Base-by-base conservation (phyloP, 2,329 filamentous ascomycete species). In the Rutstroemia sydowiana region DNA sequence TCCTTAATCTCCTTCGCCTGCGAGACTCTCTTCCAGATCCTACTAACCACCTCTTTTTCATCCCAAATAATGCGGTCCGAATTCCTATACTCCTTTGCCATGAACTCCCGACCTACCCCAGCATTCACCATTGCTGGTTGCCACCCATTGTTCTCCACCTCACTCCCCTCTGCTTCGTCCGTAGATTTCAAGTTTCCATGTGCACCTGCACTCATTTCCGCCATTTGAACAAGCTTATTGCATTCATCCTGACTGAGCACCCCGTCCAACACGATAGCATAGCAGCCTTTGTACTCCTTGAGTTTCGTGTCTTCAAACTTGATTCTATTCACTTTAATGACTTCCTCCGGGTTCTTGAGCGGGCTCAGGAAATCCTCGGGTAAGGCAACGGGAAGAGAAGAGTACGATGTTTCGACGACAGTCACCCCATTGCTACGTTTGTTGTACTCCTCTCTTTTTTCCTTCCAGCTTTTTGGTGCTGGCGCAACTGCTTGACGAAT, bases 41-140 rank as follows among this genome's bases (percentile, higher is more conserved):
- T 76, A 21, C 78, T 73, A 0, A 80, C 82, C 1, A 92, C 58
- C 1, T 78, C 76, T 45, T 75, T 71, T 13, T 76, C 69, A 62
- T 93, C 86, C 78, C 82, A 87, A 59, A 93, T 84, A 57, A 92
- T 87, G 3, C 88, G 77, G n/a, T 84, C 84, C 61, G 84, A 84
- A 55, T 87, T 83, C 14, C 88, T 75, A 45, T 79, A 79, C 8
- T 80, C 75, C 1, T 76, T 71, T 3, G 74, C 69, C 40, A 82
- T 66, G 2, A 73, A 68, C 68, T 92, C 61, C 52, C 65, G 70
- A 3, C 85, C 85, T 4, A 67, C 66, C 5, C 85, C 85, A 21
- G 80, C 66, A 63, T 51, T 51, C 40, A 51, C 41, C 41, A 51
- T 37, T 2, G 48, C 48, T 10, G 48, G 41, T 45, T 75, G 72